Evolutionary conservation across 2,329 filamentous ascomycete species (phyloP).

Genomic region (Ceratocystis cacaofunesta): DNA sequence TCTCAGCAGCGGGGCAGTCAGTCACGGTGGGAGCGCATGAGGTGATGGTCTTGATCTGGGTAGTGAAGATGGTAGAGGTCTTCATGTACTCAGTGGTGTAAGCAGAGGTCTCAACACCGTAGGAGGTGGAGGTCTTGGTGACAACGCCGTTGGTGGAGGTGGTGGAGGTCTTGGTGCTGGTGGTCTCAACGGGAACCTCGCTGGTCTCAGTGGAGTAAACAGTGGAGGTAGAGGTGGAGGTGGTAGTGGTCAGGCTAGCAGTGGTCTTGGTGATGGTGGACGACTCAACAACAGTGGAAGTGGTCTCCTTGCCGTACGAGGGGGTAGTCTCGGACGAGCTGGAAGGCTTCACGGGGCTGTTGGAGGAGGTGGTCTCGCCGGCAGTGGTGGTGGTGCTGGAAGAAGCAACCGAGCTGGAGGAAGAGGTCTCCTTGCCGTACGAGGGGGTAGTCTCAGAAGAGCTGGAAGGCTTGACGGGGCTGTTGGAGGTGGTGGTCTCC

Average conservation of each 20-base stretch:
- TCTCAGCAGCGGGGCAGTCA: conserved; percentile 35
- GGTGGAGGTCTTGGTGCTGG: conserved; percentile 14
- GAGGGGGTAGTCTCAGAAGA: conserved; percentile 8
- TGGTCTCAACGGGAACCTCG: conserved; percentile 14
- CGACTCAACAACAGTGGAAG: conserved; percentile 20
- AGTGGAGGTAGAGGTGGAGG: conserved; percentile 11
- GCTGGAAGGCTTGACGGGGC: conserved; percentile 20
- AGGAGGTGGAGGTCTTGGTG: conserved; percentile 14
- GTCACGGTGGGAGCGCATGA: conserved; percentile 32
- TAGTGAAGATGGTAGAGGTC: conserved; percentile 38
- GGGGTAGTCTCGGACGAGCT: conserved; percentile 13
- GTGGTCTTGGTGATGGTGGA: conserved; percentile 21
- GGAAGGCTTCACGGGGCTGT: conserved; percentile 14
- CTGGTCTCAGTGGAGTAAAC: conserved; percentile 14
- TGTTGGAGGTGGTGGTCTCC: conserved; percentile 18
- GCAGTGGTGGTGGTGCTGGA: conserved; percentile 1
- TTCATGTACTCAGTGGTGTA: conserved; percentile 28
- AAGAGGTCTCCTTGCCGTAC: conserved; percentile 12
- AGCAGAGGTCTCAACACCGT: conserved; percentile 17
- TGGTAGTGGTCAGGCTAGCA: conserved; percentile 12
- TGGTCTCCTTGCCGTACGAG: conserved; percentile 12
- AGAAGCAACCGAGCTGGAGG: too few relatives aligned
- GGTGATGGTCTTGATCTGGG: conserved; percentile 35
- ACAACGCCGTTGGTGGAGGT: conserved; percentile 11
- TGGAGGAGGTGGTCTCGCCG: conserved; percentile 9